Evolutionary conservation across 1,284 basidiomycete species (phyloP).

Genomic region (Volvariella volvacea): DNA sequence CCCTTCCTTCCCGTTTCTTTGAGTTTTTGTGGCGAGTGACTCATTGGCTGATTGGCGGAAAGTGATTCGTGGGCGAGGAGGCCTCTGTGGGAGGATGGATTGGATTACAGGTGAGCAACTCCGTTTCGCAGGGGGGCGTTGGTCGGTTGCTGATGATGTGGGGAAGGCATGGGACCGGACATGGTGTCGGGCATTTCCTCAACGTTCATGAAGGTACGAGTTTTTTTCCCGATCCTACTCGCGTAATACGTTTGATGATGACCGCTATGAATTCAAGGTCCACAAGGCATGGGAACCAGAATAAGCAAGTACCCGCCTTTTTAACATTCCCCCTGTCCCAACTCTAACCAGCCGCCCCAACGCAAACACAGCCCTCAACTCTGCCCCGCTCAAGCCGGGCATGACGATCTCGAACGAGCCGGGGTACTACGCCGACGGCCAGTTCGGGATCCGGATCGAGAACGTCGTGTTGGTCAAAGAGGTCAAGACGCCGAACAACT

Average conservation of each 20-base stretch:
- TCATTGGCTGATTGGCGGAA: no score
- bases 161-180: conserved; percentile 81
- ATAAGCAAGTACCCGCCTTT: conserved; percentile 38
- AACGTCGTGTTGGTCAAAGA: conserved; percentile 76
- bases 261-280: conserved; percentile 29
- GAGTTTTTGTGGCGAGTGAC: no score
- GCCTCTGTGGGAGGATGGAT: conserved; percentile 87
- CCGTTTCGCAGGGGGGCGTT: not conserved
- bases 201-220: conserved; percentile 82
- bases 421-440: conserved; percentile 90
- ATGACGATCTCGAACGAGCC: conserved; percentile 95
- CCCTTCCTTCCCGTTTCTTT: no score
- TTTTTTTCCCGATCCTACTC: no score
- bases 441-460: conserved; percentile 93
- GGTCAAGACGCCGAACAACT: conserved; percentile 74
- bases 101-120: conserved; percentile 43
- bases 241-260: not conserved
- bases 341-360: conserved; percentile 5
- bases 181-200: conserved; percentile 88
- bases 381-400: conserved; percentile 67
- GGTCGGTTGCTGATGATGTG: conserved; percentile 4
- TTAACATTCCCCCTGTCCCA: not conserved
- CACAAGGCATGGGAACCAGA: conserved; percentile 81
- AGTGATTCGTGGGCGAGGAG: conserved; percentile 85
- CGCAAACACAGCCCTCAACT: conserved; percentile 58